These are phyloP conservation scores for Sodiomyces alkalinus DNA, from an alignment of 2,329 filamentous ascomycete genomes.

Conservation along the genomic window DNA sequence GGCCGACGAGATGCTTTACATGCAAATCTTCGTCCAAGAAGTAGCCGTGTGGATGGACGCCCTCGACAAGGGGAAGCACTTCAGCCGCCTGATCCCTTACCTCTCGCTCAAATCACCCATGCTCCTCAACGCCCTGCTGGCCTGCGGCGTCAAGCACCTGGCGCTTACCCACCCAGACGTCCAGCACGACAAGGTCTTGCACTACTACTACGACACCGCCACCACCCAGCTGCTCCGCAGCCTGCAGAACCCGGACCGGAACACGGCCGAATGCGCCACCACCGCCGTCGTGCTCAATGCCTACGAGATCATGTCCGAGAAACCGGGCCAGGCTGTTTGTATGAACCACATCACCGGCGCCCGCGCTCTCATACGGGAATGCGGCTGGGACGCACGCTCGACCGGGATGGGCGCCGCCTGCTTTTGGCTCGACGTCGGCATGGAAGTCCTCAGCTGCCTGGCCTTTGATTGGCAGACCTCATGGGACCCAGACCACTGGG, in stretches of 20 bases:
- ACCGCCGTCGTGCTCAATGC: slow-evolving; percentile 82
- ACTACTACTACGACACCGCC: slow-evolving; percentile 81
- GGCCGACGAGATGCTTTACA: slow-evolving; percentile 68
- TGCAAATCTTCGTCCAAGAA: slow-evolving; percentile 85
- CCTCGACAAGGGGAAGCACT: slow-evolving; percentile 74
- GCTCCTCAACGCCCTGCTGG: slow-evolving; percentile 76
- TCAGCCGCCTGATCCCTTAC: slow-evolving; percentile 71
- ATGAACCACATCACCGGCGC: slow-evolving; percentile 85
- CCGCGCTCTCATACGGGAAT: slow-evolving; percentile 75
- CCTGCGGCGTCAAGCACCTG: slow-evolving; percentile 74
- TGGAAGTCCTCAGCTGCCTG: slow-evolving; percentile 80
- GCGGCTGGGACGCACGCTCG: slow-evolving; percentile 70
- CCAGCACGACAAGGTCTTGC: slow-evolving; percentile 60
- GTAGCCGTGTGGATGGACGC: slow-evolving; percentile 92
- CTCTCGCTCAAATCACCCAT: slow-evolving; percentile 71
- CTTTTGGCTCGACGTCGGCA: slow-evolving; percentile 85
- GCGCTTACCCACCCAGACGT: slow-evolving; percentile 54
- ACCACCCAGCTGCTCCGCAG: slow-evolving; percentile 62
- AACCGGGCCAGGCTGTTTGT: slow-evolving; percentile 44
- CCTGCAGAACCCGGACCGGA: slow-evolving; percentile 70
- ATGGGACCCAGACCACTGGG: slow-evolving; percentile 87
- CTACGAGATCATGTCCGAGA: slow-evolving; percentile 84
- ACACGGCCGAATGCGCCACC: slow-evolving; percentile 71
- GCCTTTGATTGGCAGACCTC: slow-evolving; percentile 76
- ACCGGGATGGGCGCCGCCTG: slow-evolving; percentile 71